These are phyloP conservation scores for Tetracentron sinense DNA, from an alignment of 164 flowering plant genomes.

Conservation along the genomic window DNA sequence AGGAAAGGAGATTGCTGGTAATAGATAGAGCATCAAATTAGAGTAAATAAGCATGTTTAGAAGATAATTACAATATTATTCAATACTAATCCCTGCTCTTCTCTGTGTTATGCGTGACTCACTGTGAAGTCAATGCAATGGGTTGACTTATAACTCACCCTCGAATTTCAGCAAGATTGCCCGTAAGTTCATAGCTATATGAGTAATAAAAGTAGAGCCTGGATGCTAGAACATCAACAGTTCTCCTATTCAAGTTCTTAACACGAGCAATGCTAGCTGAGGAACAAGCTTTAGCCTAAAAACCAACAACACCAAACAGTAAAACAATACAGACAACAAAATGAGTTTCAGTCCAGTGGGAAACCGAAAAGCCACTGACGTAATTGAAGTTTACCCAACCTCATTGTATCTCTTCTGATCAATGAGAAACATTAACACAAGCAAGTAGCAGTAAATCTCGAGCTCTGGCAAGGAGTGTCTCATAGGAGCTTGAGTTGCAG, in stretches of 20 bases:
- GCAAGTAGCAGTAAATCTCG: slow-evolving; percentile 80
- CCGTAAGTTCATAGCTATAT: slow-evolving; percentile 82
- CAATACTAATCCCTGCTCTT: too few relatives aligned
- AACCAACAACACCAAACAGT: slow-evolving; percentile 2
- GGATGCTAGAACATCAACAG: slow-evolving; percentile 83
- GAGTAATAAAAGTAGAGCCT: slow-evolving; percentile 86
- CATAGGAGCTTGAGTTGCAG: slow-evolving; percentile 42
- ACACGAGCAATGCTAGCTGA: slow-evolving; percentile 58
- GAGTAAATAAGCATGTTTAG: background rate
- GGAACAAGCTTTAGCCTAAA: slow-evolving; percentile 89
- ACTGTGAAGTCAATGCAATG: too few relatives aligned
- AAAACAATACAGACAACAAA: background rate
- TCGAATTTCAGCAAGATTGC: slow-evolving; percentile 90
- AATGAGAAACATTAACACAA: slow-evolving; percentile 76
- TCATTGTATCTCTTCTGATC: slow-evolving; percentile 79
- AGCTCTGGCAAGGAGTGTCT: slow-evolving; percentile 78
- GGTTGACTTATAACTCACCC: slow-evolving; percentile 47
- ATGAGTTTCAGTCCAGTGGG: background rate
- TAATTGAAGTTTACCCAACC: slow-evolving; percentile 32
- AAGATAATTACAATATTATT: too few relatives aligned
- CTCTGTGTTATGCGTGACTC: too few relatives aligned
- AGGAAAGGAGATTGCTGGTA: slow-evolving; percentile 67
- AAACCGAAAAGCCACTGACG: background rate
- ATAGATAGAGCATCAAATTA: slow-evolving; percentile 5
- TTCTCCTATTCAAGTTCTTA: slow-evolving; percentile 56